Conservation (phyloP, 805 yeast species). For the Pichia insulana region DNA sequence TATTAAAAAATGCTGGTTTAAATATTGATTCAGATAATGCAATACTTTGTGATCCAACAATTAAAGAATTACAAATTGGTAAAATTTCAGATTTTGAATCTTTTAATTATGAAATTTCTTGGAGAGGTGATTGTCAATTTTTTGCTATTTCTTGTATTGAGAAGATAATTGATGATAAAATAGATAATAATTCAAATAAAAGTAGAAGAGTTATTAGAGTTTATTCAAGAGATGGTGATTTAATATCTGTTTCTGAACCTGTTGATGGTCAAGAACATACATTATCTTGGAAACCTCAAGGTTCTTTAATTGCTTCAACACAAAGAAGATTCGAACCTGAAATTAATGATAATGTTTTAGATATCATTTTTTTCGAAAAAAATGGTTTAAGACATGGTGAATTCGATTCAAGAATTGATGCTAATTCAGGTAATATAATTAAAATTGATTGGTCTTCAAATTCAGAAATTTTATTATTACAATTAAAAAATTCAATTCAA, state of each 20-base stretch:
- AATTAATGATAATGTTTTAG: slow-evolving; percentile 36
- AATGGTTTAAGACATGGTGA: slow-evolving; percentile 91
- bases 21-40: slow-evolving; percentile 50
- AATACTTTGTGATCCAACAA: slow-evolving; percentile 77
- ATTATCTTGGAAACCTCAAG: slow-evolving; percentile 86
- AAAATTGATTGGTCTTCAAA: slow-evolving; percentile 72
- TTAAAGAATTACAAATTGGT: slow-evolving; percentile 67
- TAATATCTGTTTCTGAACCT: slow-evolving; percentile 83
- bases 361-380: slow-evolving; percentile 76
- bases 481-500: slow-evolving; percentile 54
- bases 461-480: slow-evolving; percentile 70
- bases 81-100: slow-evolving; percentile 47
- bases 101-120: slow-evolving; percentile 46
- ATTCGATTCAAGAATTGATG: slow-evolving; percentile 57
- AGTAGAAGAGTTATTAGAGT: slow-evolving; percentile 75
- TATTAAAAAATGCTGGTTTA: slow-evolving; percentile 57
- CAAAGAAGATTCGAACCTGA: slow-evolving; percentile 51
- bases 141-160: slow-evolving; percentile 64
- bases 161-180: slow-evolving; percentile 24
- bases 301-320: slow-evolving; percentile 74
- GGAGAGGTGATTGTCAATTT: slow-evolving; percentile 95
- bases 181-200: too few species aligned
- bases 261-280: slow-evolving; percentile 70
- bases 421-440: slow-evolving; percentile 35
- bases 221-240: slow-evolving; percentile 67